phyloP scores from a whole-genome alignment of 2,329 filamentous ascomycete genomes.

The Clonostachys chloroleuca region DNA sequence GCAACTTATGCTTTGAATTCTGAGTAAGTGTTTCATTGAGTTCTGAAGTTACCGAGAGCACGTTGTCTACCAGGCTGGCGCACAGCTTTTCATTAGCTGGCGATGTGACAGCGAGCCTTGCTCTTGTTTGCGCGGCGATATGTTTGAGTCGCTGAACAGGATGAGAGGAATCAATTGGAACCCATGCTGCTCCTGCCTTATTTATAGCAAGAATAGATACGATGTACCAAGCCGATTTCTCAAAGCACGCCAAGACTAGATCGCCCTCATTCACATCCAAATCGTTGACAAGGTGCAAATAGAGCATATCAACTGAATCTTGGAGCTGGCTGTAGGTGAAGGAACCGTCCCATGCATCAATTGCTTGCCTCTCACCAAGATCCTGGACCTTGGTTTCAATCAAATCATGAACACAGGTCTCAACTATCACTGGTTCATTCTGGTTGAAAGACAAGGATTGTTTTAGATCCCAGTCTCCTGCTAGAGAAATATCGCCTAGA shows the following conservation, averaged over 20 bases:
- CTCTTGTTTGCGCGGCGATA: conserved; percentile 5
- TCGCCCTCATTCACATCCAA: conserved; percentile 2
- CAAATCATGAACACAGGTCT: background rate
- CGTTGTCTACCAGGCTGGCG: conserved; percentile 3
- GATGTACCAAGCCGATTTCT: conserved; percentile 15
- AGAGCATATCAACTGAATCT: background rate
- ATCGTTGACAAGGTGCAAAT: background rate
- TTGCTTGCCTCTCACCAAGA: conserved; percentile 1
- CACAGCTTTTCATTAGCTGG: conserved; percentile 10
- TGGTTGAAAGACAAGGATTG: background rate
- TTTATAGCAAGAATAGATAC: conserved; percentile 10
- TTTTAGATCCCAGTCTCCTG: background rate
- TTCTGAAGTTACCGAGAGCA: conserved; percentile 4
- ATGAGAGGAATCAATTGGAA: conserved; percentile 8
- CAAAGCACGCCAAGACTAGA: conserved; percentile 17
- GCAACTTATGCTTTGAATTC: background rate
- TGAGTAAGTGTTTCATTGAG: background rate
- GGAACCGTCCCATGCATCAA: conserved; percentile 37
- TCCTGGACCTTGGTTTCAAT: background rate
- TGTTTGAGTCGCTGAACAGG: conserved; percentile 6
- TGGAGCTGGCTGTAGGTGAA: conserved; percentile 1
- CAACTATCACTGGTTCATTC: background rate
- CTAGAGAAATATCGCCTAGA: background rate
- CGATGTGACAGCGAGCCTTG: conserved; percentile 4
- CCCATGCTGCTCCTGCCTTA: conserved; percentile 10